Conservation (phyloP, 176 grass and related monocot genomes). For the Rhynchospora tenuis region DNA sequence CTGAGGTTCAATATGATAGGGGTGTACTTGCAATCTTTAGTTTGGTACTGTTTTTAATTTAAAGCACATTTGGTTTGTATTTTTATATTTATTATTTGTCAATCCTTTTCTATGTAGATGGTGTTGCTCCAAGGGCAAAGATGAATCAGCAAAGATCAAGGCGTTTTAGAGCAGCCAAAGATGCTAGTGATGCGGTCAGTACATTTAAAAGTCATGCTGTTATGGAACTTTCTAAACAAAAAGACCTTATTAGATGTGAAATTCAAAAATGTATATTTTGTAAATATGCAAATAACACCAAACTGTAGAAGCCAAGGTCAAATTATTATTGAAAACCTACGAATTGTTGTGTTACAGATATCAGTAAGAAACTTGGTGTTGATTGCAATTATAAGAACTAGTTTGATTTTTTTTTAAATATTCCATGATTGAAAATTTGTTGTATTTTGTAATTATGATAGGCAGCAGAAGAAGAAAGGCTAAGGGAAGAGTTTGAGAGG, state of each 20-base stretch:
- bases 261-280: neutral
- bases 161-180: slow-evolving; percentile 97
- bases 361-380: neutral
- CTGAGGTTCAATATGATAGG: neutral
- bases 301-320: neutral
- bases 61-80: neutral
- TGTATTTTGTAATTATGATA: slow-evolving; percentile 16
- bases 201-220: neutral
- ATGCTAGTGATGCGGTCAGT: slow-evolving; percentile 95
- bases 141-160: slow-evolving; percentile 99
- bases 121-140: slow-evolving; percentile 97
- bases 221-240: neutral
- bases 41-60: neutral
- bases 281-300: neutral
- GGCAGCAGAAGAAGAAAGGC: slow-evolving; percentile 84
- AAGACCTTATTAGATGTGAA: neutral
- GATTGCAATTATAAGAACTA: neutral
- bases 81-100: slow-evolving; percentile 8
- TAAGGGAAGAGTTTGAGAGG: slow-evolving; percentile 90
- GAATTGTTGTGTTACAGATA: neutral
- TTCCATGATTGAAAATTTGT: neutral
- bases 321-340: neutral
- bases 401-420: neutral
- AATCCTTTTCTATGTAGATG: slow-evolving; percentile 48
- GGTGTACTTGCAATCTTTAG: neutral